These are phyloP conservation scores for Alopecurus myosuroides DNA, from an alignment of 176 grass and related monocot species.

Conservation along the genomic window DNA sequence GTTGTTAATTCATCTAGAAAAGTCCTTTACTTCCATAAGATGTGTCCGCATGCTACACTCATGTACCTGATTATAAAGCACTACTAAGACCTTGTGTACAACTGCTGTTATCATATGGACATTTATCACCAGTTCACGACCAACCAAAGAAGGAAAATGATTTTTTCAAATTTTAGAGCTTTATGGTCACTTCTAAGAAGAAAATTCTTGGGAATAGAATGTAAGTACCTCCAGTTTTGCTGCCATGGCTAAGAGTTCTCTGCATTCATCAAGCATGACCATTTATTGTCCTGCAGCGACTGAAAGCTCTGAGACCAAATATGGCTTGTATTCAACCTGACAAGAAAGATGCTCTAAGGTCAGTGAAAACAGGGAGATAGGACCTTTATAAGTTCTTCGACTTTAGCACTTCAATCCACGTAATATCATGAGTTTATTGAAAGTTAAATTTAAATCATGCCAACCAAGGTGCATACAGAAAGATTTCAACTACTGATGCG, in stretches of 20 bases:
- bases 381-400: neutral
- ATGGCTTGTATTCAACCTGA: slow-evolving; percentile 46
- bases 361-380: slow-evolving; percentile 15
- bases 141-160: neutral
- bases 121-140: slow-evolving; percentile 8
- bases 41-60: slow-evolving; percentile 73
- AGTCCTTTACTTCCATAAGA: slow-evolving; percentile 49
- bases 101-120: neutral
- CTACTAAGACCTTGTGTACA: slow-evolving; percentile 16
- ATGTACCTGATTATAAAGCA: slow-evolving; percentile 49
- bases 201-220: slow-evolving; percentile 3
- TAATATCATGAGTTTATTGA: neutral
- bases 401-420: neutral
- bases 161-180: neutral
- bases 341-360: slow-evolving; percentile 22
- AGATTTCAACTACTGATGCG: neutral
- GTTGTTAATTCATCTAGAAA: neutral
- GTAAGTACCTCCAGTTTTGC: slow-evolving; percentile 66
- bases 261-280: slow-evolving; percentile 70
- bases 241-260: slow-evolving; percentile 59
- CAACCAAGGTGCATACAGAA: neutral
- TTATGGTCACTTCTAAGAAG: neutral
- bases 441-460: neutral
- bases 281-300: slow-evolving; percentile 60
- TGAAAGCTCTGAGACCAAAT: slow-evolving; percentile 61